Conservation (phyloP, 2,329 filamentous ascomycete genomes). For the Cladorrhinum sp. region DNA sequence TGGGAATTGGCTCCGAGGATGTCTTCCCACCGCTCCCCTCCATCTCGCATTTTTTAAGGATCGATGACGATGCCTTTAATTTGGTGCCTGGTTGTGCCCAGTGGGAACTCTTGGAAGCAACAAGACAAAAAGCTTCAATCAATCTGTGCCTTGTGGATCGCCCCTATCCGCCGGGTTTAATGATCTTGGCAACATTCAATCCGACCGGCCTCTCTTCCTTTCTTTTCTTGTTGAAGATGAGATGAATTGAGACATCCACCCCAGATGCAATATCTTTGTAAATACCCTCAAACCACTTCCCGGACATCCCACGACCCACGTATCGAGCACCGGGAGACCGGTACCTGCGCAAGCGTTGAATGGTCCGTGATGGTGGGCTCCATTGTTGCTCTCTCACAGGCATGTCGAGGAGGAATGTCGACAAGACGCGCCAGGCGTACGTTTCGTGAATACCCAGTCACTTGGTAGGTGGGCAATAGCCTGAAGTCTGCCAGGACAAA, state of each 20-base stretch:
- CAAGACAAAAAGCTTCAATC: not conserved
- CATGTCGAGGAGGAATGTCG: not conserved
- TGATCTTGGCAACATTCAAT: not conserved
- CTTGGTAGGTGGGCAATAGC: not conserved
- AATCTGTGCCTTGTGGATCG: not conserved
- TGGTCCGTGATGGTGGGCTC: not conserved
- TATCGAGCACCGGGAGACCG: slow-evolving; percentile 3
- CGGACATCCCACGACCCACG: not conserved
- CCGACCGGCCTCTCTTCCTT: not conserved
- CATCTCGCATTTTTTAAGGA: slow-evolving; percentile 1
- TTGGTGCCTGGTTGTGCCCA: slow-evolving; percentile 17
- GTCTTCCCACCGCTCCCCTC: not conserved
- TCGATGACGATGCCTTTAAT: slow-evolving; percentile 28
- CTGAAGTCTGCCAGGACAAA: not conserved
- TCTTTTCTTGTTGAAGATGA: not conserved
- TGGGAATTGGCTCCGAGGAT: not conserved
- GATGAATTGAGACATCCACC: too few species aligned
- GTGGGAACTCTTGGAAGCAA: not conserved
- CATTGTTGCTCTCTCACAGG: not conserved
- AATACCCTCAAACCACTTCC: not conserved
- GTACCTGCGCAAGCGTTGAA: slow-evolving; percentile 10
- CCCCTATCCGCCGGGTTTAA: not conserved
- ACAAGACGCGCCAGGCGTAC: not conserved
- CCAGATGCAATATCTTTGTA: too few species aligned
- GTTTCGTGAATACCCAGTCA: not conserved